phyloP scores from a whole-genome alignment of 441 rosid genomes.

The Biscutella laevigata region DNA sequence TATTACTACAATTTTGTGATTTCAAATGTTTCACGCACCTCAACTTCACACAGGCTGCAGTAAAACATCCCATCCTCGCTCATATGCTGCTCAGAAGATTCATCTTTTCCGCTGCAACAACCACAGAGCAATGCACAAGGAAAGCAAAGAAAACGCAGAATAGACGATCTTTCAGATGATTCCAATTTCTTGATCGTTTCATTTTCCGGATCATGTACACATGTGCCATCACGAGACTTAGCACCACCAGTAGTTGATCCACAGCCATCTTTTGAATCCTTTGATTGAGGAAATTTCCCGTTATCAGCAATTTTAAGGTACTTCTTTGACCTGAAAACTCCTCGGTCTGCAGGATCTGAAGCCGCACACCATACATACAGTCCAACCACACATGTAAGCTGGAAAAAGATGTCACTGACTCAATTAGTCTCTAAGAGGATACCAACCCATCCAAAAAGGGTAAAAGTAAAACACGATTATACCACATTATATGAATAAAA shows the following conservation, averaged over 20 bases:
- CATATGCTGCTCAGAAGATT: conserved; percentile 63
- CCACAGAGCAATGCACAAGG: conserved; percentile 70
- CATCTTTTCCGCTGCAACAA: conserved; percentile 41
- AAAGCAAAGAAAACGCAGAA: conserved; percentile 35
- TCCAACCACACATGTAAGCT: conserved; percentile 80
- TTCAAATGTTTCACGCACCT: conserved; percentile 40
- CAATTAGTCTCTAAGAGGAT: background rate
- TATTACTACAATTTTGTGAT: background rate
- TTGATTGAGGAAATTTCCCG: conserved; percentile 36
- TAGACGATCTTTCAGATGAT: conserved; percentile 31
- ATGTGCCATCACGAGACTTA: conserved; percentile 44
- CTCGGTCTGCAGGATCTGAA: conserved; percentile 86
- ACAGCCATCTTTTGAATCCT: conserved; percentile 51
- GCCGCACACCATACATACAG: conserved; percentile 97
- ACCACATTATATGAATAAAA: no score
- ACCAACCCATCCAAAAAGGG: background rate
- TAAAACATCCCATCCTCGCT: conserved; percentile 98
- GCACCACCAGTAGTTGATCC: conserved; percentile 52
- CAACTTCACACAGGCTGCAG: conserved; percentile 95
- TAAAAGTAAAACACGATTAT: background rate
- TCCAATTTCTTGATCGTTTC: conserved; percentile 33
- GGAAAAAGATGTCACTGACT: conserved; percentile 22
- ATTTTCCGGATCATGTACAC: conserved; percentile 27
- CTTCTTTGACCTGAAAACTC: conserved; percentile 85
- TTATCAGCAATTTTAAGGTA: conserved; percentile 54